Evolutionary conservation across 1,284 basidiomycete genomes (phyloP), one percentile per base, ranked within the genome.

Genomic region (Boletellus deceptivus): DNA sequence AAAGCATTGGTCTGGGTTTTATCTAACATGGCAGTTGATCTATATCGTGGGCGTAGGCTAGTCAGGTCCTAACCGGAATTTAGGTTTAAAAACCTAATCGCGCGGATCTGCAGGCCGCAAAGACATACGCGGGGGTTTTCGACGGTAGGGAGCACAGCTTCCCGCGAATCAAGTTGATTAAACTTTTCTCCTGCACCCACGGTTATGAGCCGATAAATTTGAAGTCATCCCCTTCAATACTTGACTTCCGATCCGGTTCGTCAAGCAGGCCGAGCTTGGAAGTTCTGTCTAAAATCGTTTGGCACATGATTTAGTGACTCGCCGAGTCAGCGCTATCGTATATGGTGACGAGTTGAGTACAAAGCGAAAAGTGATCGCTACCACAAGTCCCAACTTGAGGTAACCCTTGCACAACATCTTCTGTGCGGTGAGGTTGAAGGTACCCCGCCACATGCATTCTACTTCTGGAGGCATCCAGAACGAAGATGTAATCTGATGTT

Each of bases 291-390:
- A 13, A 31, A 8, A 31, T 11, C 29, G 29, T 31, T 13, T 31
- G 9, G 4, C 9, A 31, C 29, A 25, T 25, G 7, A 8, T 8
- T 9, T 25, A 25, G 29, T 31, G 29, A 8, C 10, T 13, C 29
- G 29, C 11, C 29, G 9, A 11, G 27, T 37, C 25, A 43, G 35
- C 29, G 42, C 49, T n/a, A 56, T 52, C 51, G 36, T 14, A 55
- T 38, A 31, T 44, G 24, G 37, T 55, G 27, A 38, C 49, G 22
- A 75, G 71, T 63, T 86, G 80, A 6, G 77, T 79, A 38, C 80
- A 83, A 10, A 97, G 76, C 1, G 88, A 86, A 53, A 93, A 75
- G 65, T 98, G 94, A 69, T 98, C 94, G 60, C 90, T 93, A 10
- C 89, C 90, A 58, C 86, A 89, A 24, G 94, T 76, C 16, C 82